phyloP scores from a whole-genome alignment of 352 stramenopile genomes.

The Globisporangium radiosum region DNA sequence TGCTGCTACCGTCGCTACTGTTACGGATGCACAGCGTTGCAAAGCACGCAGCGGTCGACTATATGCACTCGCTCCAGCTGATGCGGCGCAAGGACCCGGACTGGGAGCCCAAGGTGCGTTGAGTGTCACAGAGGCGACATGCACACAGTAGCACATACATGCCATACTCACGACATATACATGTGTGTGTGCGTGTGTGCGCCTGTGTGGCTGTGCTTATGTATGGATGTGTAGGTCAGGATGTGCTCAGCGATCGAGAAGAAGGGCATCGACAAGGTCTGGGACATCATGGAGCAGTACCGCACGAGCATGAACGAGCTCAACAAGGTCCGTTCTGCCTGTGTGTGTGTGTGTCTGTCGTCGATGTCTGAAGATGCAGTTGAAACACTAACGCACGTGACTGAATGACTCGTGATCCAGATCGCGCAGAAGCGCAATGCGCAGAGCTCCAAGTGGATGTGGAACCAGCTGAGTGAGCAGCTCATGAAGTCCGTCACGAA shows the following conservation, averaged over 20 bases:
- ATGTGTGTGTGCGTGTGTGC: no score
- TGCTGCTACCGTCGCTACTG: not conserved
- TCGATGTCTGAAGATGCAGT: not conserved
- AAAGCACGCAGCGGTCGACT: slow-evolving; percentile 68
- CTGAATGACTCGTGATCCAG: slow-evolving; percentile 10
- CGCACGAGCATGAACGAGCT: slow-evolving; percentile 44
- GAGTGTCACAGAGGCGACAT: no score
- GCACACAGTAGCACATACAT: no score
- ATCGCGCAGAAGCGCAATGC: slow-evolving; percentile 60
- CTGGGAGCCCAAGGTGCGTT: slow-evolving; percentile 61
- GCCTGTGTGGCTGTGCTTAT: not conserved
- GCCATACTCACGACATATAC: no score
- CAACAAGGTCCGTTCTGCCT: slow-evolving; percentile 33
- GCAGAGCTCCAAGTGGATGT: slow-evolving; percentile 80
- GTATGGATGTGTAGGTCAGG: slow-evolving; percentile 35
- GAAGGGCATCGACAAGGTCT: slow-evolving; percentile 68
- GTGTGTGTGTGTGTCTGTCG: not conserved
- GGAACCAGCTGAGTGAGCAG: slow-evolving; percentile 73
- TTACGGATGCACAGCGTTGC: slow-evolving; percentile 29
- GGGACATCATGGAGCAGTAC: slow-evolving; percentile 56
- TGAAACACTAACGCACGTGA: no score
- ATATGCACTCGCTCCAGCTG: slow-evolving; percentile 78
- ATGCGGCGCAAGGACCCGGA: slow-evolving; percentile 76
- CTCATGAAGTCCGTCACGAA: slow-evolving; percentile 58
- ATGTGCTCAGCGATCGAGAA: slow-evolving; percentile 63